Base-by-base conservation (phyloP, 2,329 filamentous ascomycete genomes). In the Aureobasidium sp. region DNA sequence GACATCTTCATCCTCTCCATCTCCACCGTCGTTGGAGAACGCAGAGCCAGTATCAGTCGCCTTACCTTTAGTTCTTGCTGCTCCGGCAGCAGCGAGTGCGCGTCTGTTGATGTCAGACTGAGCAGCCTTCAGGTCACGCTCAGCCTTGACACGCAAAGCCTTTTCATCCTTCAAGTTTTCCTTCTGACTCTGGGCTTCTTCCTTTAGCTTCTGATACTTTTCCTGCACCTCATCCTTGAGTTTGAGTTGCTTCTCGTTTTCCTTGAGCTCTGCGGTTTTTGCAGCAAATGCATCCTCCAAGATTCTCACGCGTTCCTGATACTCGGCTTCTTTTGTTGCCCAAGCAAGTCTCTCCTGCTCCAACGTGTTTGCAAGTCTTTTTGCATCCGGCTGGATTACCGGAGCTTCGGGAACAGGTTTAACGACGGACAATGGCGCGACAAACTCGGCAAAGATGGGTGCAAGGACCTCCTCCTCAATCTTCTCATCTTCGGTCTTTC, bases 141-240 rank as follows among this genome's bases (percentile, higher is more conserved):
- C 60, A 11, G 60, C 60, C 20, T 64, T 64, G 23, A 10, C 18
- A 36, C 59, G 47, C 18, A 25, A n/a, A 8, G 20, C 18, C 3
- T 54, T 38, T 33, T 63, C 59, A 10, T 53, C 59, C 27, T 51
- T 42, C 11, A 63, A 54, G 11, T 36, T 48, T n/a, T 61, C 45
- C 10, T 33, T 43, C 1, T 50, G 31, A 10, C 29, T 38, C 23
- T 48, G 45, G 8, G 23, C 31, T 45, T 62, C 36, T 36, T 53
- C 59, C 25, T 25, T 51, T 7, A 53, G 15, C 20, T 33, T 62
- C 3, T 40, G 25, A 3, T 48, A 48, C 25, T 62, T 62, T 25
- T 43, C 59, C 18, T 42, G 23, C 6, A 62, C 47, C n/a, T 62
- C 59, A 16, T 15, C 25, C 27, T 62, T 62, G 36, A 62, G 47